Conservation (phyloP, 73 alveolate genomes). For the Paramecium biaurelia region DNA sequence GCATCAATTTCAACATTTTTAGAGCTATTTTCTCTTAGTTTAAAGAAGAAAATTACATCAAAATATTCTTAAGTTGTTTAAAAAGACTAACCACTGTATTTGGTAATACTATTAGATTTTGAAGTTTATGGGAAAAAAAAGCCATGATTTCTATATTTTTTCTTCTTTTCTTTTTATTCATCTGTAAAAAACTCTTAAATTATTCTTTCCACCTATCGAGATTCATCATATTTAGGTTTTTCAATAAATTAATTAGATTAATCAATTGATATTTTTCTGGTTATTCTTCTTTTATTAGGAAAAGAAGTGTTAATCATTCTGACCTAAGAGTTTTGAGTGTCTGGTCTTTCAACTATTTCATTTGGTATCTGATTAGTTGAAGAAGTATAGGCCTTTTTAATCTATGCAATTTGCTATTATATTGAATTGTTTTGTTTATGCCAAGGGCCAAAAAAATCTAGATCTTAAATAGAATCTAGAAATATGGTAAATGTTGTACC, state of each 20-base stretch:
- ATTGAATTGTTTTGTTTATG: background rate
- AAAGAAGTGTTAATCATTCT: background rate
- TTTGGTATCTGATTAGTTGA: background rate
- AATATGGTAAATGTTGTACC: background rate
- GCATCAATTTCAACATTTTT: background rate
- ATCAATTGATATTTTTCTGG: background rate
- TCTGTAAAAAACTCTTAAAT: background rate
- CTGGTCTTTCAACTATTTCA: background rate
- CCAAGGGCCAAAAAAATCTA: constrained; percentile 23
- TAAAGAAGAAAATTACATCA: background rate
- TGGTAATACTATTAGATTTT: background rate
- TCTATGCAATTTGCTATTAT: background rate
- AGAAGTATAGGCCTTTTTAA: background rate
- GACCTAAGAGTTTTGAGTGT: background rate
- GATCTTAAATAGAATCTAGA: background rate
- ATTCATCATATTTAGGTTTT: constrained; percentile 1
- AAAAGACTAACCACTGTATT: background rate
- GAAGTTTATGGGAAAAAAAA: background rate
- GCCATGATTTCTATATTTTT: background rate
- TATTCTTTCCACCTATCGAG: background rate
- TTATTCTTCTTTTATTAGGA: background rate
- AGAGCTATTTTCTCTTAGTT: background rate
- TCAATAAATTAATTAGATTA: background rate
- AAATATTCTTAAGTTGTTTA: background rate
- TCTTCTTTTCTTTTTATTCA: background rate